Evolutionary conservation across 768 basidiomycete species (phyloP).

Genomic region (Serendipita sp.): DNA sequence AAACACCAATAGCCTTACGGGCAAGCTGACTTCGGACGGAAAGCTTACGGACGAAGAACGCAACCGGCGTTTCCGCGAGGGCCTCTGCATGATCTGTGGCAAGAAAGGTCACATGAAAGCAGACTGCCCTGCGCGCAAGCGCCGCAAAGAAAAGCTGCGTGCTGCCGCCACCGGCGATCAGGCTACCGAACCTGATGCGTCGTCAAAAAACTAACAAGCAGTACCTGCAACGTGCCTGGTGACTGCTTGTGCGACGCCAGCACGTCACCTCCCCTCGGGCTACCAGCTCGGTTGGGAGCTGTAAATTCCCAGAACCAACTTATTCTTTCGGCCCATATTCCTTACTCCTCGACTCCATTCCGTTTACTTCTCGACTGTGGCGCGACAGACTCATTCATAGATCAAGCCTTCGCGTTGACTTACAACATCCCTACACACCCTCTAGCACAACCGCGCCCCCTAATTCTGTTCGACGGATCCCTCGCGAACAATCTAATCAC

Average conservation of each 20-base stretch:
- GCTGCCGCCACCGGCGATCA: background rate
- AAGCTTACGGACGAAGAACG: too few relatives aligned
- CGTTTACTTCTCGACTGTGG: background rate
- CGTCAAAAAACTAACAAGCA: background rate
- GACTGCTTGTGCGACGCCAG: background rate
- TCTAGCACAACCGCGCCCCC: background rate
- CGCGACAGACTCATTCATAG: background rate
- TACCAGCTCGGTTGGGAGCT: background rate
- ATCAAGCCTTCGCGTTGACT: background rate
- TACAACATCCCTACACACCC: background rate
- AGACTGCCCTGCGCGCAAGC: background rate
- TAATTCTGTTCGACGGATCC: background rate
- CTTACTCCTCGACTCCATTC: background rate
- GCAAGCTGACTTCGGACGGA: too few relatives aligned
- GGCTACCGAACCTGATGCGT: background rate
- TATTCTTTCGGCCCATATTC: background rate
- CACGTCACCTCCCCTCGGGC: background rate
- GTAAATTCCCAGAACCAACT: background rate
- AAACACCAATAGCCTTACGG: too few relatives aligned
- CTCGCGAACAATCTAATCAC: background rate
- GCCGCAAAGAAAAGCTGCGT: background rate
- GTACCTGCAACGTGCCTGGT: background rate
- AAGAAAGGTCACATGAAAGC: background rate
- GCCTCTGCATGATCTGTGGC: background rate
- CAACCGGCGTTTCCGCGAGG: background rate